Base-by-base conservation (phyloP, 2,329 filamentous ascomycete genomes). In the Alternaria angustiovoidea region DNA sequence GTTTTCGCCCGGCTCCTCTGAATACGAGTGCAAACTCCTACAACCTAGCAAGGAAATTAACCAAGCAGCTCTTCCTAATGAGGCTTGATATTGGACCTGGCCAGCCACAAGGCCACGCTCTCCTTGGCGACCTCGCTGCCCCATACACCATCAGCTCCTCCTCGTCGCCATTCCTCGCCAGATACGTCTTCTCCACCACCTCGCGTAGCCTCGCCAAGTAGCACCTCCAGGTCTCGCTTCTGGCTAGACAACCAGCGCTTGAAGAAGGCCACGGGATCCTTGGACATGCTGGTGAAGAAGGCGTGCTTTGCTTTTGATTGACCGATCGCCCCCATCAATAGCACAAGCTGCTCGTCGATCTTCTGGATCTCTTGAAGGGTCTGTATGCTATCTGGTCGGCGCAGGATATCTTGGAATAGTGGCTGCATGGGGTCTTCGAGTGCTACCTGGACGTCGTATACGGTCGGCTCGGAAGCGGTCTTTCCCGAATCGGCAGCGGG, bases 241-340 rank as follows among this genome's bases (percentile, higher is more conserved):
- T 99, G 95, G 16, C 91, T 94, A 72, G 89, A 93, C 53, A 96
- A 84, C 95, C 95, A 99, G 73, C 91, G 88, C 65, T 87, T 89
- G 61, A 97, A 85, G 72, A 98, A 98, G 12, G 86, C 88, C 16
- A 91, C 90, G 0, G 95, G 95, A 69, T 97, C 93, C 65, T 90
- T 87, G 60, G 89, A 87, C 65, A 98, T 84, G 5, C 88, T 88
- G 7, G 87, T 88, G 78, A 95, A 90, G 82, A 99, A 99, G 16
- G 89, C 87, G 76, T 97, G 92, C 76, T 96, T 96, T 24, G 93
- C 92, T 76, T 96, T 96, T 26, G 91, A 92, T 67, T 93, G 89
- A 28, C 89, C 86, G 44, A 97, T 86, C 1, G 92, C 92, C 76
- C 96, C 93, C 57, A 97, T 84, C 20, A 97, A 84, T 14, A 91